These are phyloP conservation scores for Penicillium sumatraense DNA, from an alignment of 2,329 filamentous ascomycete genomes.

Conservation along the genomic window DNA sequence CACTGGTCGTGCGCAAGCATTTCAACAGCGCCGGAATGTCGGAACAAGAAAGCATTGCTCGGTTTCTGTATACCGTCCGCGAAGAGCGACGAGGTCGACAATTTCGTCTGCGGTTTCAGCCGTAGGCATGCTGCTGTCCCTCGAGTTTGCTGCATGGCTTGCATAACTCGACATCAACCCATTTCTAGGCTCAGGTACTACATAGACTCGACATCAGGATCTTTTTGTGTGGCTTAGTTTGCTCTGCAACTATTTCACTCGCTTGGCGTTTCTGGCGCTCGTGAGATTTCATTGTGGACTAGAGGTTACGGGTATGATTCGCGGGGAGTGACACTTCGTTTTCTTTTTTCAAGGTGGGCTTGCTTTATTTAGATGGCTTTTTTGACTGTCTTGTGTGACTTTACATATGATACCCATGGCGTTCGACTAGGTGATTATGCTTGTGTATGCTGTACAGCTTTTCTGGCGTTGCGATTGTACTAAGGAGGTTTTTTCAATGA, in stretches of 20 bases:
- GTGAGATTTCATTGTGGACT: conserved; percentile 1
- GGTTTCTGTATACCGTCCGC: conserved; percentile 54
- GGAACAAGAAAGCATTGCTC: conserved; percentile 53
- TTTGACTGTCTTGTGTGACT: conserved; percentile 10
- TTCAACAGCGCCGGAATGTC: conserved; percentile 52
- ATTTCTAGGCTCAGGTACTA: not conserved
- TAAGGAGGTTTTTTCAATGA: not conserved
- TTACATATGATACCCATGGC: conserved; percentile 18
- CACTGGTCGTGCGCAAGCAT: conserved; percentile 50
- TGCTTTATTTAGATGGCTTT: conserved; percentile 2
- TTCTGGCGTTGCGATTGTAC: not conserved
- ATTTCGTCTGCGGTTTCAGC: conserved; percentile 49
- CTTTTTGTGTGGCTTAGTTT: not conserved
- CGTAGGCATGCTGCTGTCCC: conserved; percentile 26
- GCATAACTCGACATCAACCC: not conserved
- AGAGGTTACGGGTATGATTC: not conserved
- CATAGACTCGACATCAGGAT: not conserved
- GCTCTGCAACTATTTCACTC: not conserved
- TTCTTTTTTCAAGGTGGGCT: not conserved
- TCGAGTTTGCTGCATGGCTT: not conserved
- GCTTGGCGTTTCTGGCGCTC: not conserved
- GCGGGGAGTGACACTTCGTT: not conserved
- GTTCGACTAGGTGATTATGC: conserved; percentile 7
- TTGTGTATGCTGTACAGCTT: not conserved
- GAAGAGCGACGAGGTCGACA: conserved; percentile 48